Conservation (phyloP, 2,329 filamentous ascomycete species). For the Tolypocladium tundrense region DNA sequence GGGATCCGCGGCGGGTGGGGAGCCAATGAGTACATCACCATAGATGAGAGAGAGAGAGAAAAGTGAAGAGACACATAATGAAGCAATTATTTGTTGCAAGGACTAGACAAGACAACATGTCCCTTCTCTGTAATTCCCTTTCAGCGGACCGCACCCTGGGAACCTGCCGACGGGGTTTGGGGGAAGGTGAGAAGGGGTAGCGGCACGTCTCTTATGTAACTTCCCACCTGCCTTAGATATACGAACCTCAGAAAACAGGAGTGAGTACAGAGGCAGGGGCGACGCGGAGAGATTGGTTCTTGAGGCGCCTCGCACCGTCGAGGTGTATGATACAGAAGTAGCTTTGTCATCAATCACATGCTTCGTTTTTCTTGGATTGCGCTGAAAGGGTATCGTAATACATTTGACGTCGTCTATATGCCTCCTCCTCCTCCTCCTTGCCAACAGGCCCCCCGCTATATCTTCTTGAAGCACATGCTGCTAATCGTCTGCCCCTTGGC, state of each 20-base stretch:
- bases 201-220: neutral
- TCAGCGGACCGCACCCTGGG: neutral
- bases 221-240: neutral
- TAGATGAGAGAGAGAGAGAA: constrained; percentile 32
- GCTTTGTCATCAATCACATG: neutral
- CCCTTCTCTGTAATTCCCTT: neutral
- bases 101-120: neutral
- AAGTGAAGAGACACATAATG: constrained; percentile 29
- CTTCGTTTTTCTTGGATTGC: neutral
- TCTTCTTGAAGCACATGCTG: constrained; percentile 66
- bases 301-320: neutral
- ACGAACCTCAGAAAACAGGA: neutral
- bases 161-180: neutral
- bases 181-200: neutral
- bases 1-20: constrained; percentile 34
- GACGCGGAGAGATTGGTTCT: neutral
- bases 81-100: constrained; percentile 29
- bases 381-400: neutral
- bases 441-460: constrained; percentile 3
- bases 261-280: neutral
- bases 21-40: constrained; percentile 57
- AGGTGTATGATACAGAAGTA: neutral
- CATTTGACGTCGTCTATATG: neutral
- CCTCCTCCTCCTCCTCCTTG: neutral
- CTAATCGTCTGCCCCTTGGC: constrained; percentile 81